A percentile compares a stretch with the other conserved stretches of the same genome.
These are phyloP conservation scores for Kokia cookei DNA, from an alignment of 441 rosid species.

Conservation along the genomic window DNA sequence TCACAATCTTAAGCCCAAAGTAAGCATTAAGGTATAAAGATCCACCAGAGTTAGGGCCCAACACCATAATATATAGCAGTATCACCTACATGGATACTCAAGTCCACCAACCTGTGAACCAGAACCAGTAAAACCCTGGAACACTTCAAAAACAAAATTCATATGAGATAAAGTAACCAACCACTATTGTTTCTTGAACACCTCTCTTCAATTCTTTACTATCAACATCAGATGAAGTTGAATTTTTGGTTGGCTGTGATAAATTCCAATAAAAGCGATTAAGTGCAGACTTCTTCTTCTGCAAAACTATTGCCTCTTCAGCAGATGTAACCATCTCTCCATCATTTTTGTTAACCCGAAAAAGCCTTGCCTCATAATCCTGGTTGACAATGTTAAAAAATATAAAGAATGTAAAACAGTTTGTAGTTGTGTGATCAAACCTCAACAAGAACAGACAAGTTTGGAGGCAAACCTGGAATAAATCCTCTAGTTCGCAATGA, in stretches of 20 bases:
- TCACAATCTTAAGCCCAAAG: not conserved
- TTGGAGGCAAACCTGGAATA: slow-evolving; percentile 61
- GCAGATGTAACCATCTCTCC: slow-evolving; percentile 70
- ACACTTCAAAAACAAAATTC: not conserved
- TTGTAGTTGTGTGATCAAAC: not conserved
- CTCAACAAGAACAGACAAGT: slow-evolving; percentile 11
- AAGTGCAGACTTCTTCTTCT: slow-evolving; percentile 73
- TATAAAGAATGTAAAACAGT: slow-evolving; percentile 5
- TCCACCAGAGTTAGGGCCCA: not conserved
- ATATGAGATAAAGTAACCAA: slow-evolving; percentile 34
- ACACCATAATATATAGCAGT: not conserved
- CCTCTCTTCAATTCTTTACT: slow-evolving; percentile 56
- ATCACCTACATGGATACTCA: not conserved
- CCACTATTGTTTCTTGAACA: slow-evolving; percentile 66
- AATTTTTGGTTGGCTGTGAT: slow-evolving; percentile 40
- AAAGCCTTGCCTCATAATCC: slow-evolving; percentile 92
- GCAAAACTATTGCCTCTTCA: slow-evolving; percentile 77
- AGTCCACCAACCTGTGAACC: not conserved
- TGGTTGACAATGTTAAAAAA: slow-evolving; percentile 21
- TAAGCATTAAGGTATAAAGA: not conserved
- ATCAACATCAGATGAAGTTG: slow-evolving; percentile 26
- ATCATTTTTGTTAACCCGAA: slow-evolving; percentile 69
- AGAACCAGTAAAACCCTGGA: not conserved
- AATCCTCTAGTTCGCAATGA: slow-evolving; percentile 82
- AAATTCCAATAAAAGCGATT: slow-evolving; percentile 82